Base-by-base conservation (phyloP, 208 protist genomes). In the Acanthamoeba sp. region DNA sequence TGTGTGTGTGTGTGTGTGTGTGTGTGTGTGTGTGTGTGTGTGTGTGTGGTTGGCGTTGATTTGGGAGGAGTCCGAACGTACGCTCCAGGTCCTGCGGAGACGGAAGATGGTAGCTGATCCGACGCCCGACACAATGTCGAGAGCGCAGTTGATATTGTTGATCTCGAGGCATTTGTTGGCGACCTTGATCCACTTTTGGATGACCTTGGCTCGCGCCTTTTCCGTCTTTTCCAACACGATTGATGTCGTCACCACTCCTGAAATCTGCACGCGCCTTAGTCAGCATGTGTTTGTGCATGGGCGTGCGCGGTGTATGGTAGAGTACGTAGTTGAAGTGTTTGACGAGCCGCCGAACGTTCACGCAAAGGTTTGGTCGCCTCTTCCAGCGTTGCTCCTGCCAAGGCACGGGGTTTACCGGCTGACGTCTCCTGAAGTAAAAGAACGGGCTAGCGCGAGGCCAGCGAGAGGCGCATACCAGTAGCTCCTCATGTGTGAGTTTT, bases 381-480 rank as follows among this genome's bases (percentile, higher is more conserved):
- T 45, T 45, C 71, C 71, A 80, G 18, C 71, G 71, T 24, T 80
- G 71, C 36, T 80, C 71, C 62, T 69, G 62, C 29, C n/a, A n/a
- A n/a, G n/a, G 22, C n/a, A n/a, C n/a, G n/a, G n/a, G n/a, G n/a
- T n/a, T n/a, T n/a, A n/a, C n/a, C n/a, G n/a, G n/a, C n/a, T n/a
- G n/a, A n/a, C n/a, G n/a, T n/a, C n/a, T n/a, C n/a, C n/a, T n/a
- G n/a, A n/a, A n/a, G n/a, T n/a, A n/a, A n/a, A n/a, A n/a, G n/a
- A n/a, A n/a, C n/a, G n/a, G n/a, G n/a, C n/a, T n/a, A n/a, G n/a
- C n/a, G n/a, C n/a, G n/a, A n/a, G n/a, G n/a, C n/a, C n/a, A n/a
- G n/a, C n/a, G 45, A 50, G 45, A 12, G 45, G 45, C 45, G 29
- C 5, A n/a, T 69, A 69, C 62, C 10, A 80, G 71, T 32, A 80